A percentile compares a stretch with the other conserved stretches of the same genome.
Conservation (phyloP, 1,284 basidiomycete genomes). For the Cryptococcus jaspeensis region DNA sequence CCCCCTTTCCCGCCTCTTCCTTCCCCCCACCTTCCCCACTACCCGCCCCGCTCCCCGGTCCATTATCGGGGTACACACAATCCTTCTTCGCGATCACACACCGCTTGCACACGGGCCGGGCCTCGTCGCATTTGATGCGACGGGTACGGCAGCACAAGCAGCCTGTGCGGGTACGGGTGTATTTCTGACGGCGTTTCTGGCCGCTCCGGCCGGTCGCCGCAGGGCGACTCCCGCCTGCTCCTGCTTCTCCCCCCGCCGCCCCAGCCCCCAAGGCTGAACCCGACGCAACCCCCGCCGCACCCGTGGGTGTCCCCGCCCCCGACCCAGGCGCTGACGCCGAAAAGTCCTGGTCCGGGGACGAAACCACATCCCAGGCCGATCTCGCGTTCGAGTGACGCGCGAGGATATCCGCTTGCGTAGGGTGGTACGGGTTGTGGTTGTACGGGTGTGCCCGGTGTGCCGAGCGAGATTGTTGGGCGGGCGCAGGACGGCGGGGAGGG, state of each 20-base stretch:
- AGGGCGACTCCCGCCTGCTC: neutral
- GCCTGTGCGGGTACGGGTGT: slow-evolving; percentile 45
- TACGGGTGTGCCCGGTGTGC: neutral
- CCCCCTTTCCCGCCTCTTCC: neutral
- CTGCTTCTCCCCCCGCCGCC: no score
- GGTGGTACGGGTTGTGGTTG: neutral
- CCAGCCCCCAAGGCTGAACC: no score
- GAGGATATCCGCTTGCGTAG: slow-evolving; percentile 12
- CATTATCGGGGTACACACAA: slow-evolving; percentile 37
- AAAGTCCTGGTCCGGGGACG: slow-evolving; percentile 11
- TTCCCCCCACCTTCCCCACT: neutral
- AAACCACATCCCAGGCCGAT: slow-evolving; percentile 14
- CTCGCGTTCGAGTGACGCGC: slow-evolving; percentile 9
- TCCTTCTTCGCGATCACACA: slow-evolving; percentile 46
- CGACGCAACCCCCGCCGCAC: no score
- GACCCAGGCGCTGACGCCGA: neutral
- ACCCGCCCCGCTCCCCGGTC: slow-evolving; percentile 8
- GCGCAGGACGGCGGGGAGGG: no score
- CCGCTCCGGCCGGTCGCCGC: slow-evolving; percentile 13
- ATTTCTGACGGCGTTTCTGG: slow-evolving; percentile 43
- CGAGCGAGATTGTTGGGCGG: no score
- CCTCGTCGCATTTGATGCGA: slow-evolving; percentile 50
- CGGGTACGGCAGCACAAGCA: slow-evolving; percentile 45
- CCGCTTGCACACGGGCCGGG: slow-evolving; percentile 40
- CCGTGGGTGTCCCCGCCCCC: no score